A percentile compares a stretch with the other conserved stretches of the same genome.
phyloP scores from a whole-genome alignment of 306 rosid species.

The Begonia loranthoides region DNA sequence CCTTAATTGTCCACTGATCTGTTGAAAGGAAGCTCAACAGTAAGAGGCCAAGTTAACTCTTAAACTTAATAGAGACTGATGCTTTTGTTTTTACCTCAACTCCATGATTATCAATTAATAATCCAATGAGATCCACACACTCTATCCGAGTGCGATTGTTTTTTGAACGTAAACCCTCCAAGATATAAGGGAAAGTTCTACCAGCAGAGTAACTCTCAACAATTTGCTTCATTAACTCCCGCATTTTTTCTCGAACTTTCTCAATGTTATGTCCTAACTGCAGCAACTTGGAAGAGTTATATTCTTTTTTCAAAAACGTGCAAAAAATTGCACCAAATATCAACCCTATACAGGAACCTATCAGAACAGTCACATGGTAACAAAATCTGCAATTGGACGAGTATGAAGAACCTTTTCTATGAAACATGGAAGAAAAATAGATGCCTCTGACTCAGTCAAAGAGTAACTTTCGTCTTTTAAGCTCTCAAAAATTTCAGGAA shows the following conservation, averaged over 20 bases:
- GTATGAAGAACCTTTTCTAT: constrained; percentile 62
- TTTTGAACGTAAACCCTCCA: constrained; percentile 97
- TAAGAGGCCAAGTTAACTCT: not conserved
- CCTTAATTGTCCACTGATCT: constrained; percentile 89
- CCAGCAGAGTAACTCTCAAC: constrained; percentile 60
- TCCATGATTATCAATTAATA: constrained; percentile 70
- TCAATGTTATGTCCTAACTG: constrained; percentile 96
- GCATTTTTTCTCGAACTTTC: constrained; percentile 90
- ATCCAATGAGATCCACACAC: constrained; percentile 89
- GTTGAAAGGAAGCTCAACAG: constrained; percentile 9
- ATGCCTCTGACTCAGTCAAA: constrained; percentile 84
- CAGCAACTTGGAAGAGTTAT: constrained; percentile 11
- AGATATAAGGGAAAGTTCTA: constrained; percentile 78
- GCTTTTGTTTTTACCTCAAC: constrained; percentile 49
- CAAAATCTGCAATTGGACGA: not conserved
- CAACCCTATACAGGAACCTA: not conserved
- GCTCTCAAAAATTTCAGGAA: constrained; percentile 71
- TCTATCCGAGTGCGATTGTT: constrained; percentile 93
- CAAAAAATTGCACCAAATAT: not conserved
- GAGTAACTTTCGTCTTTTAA: constrained; percentile 71
- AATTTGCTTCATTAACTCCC: constrained; percentile 81
- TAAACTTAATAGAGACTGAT: not conserved
- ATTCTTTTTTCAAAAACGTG: constrained; percentile 1
- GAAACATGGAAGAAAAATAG: constrained; percentile 84
- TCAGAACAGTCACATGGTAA: too few species aligned